Conservation (phyloP, 495 filamentous ascomycete genomes). For the Penicillium coffeae region DNA sequence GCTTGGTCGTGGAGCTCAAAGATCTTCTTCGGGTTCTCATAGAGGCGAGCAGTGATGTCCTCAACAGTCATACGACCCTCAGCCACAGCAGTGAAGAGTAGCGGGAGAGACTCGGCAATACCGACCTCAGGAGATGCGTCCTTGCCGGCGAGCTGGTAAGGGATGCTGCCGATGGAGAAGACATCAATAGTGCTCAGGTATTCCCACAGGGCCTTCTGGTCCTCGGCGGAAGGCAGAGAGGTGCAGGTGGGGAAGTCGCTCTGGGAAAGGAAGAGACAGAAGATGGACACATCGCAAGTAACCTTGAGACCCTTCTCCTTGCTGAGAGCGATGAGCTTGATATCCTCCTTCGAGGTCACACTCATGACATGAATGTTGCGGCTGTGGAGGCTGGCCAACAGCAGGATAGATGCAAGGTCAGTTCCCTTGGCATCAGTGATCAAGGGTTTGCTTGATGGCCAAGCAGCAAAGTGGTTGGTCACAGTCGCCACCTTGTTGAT, state of each 20-base stretch:
- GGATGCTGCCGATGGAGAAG: slow-evolving; percentile 79
- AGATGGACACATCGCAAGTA: slow-evolving; percentile 80
- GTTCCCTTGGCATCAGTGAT: slow-evolving; percentile 83
- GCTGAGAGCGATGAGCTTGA: slow-evolving; percentile 71
- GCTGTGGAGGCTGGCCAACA: slow-evolving; percentile 78
- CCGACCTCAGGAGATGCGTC: slow-evolving; percentile 58
- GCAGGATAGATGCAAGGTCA: slow-evolving; percentile 73
- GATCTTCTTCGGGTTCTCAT: slow-evolving; percentile 80
- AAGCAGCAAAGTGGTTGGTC: slow-evolving; percentile 74
- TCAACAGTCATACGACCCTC: slow-evolving; percentile 73
- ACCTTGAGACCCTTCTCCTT: slow-evolving; percentile 82
- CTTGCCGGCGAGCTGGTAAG: slow-evolving; percentile 70
- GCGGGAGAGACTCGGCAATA: slow-evolving; percentile 71
- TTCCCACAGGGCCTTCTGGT: slow-evolving; percentile 78
- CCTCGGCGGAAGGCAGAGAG: slow-evolving; percentile 62
- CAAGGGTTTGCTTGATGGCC: slow-evolving; percentile 79
- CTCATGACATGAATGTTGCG: slow-evolving; percentile 82
- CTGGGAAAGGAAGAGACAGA: slow-evolving; percentile 73
- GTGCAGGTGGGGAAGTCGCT: slow-evolving; percentile 68
- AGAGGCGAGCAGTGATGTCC: slow-evolving; percentile 65
- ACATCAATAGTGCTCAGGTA: slow-evolving; percentile 74
- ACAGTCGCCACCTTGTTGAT: slow-evolving; percentile 84
- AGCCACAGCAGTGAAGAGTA: slow-evolving; percentile 73
- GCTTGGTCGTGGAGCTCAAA: slow-evolving; percentile 84
- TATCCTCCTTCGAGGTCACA: slow-evolving; percentile 79